Conservation (phyloP, 2,329 filamentous ascomycete genomes). For the Pestalotiopsis sp. region DNA sequence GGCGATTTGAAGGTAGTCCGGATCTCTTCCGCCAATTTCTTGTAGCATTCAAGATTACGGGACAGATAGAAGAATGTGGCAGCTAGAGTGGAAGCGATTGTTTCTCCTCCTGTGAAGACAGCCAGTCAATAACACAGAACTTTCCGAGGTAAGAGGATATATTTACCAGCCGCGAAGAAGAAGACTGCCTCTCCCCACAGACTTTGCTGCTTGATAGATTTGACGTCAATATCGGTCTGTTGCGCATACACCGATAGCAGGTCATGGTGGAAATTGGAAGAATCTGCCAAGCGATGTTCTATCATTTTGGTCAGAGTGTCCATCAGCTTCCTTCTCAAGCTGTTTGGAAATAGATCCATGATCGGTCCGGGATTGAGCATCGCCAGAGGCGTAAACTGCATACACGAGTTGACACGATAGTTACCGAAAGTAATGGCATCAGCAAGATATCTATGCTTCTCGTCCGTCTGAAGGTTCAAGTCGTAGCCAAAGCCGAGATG, state of each 20-base stretch:
- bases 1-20: constrained; percentile 33
- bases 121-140: background rate
- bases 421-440: background rate
- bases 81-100: constrained; percentile 32
- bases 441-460: background rate
- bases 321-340: background rate
- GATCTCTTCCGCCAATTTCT: constrained; percentile 31
- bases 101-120: constrained; percentile 23
- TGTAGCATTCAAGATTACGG: constrained; percentile 27
- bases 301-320: background rate
- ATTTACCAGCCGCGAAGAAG: constrained; percentile 10
- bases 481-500: constrained; percentile 22
- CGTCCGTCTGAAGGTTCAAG: constrained; percentile 20
- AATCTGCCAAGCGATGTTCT: background rate
- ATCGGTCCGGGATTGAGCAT: background rate
- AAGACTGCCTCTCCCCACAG: constrained; percentile 11
- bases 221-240: background rate
- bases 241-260: background rate
- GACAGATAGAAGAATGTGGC: constrained; percentile 38
- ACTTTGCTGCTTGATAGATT: background rate
- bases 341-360: background rate
- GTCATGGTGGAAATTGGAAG: background rate
- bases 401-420: background rate
- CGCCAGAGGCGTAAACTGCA: background rate
- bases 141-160: background rate